Percentiles rank a stretch among this genome's conserved stretches.
Conservation (phyloP, 352 stramenopile genomes). For the Phytophthora kernoviae region DNA sequence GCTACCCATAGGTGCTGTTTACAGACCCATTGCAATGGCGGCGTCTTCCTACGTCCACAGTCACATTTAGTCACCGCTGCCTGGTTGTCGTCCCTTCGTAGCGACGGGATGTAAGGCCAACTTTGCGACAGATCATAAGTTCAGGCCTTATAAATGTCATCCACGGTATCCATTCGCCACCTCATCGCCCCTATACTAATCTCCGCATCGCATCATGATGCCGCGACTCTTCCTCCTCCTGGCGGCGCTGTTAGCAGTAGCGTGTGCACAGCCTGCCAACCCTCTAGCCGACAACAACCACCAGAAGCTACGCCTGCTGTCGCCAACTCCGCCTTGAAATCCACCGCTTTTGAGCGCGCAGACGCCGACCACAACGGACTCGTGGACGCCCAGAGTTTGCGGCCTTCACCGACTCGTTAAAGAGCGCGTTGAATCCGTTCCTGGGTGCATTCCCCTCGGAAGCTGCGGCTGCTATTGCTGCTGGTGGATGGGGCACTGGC, state of each 20-base stretch:
- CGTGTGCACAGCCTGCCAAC: not conserved
- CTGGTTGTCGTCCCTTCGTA: no score
- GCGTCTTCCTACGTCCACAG: no score
- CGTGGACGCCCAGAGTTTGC: conserved; percentile 68
- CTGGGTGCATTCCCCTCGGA: conserved; percentile 31
- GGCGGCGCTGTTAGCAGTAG: not conserved
- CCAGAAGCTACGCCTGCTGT: conserved; percentile 16
- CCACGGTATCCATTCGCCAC: no score
- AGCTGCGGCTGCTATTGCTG: conserved; percentile 13
- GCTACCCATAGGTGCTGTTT: no score
- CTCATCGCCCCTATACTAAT: no score
- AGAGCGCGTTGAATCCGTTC: conserved; percentile 59
- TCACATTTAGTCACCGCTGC: no score
- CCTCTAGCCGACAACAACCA: conserved; percentile 9
- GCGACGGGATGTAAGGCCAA: no score
- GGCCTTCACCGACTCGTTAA: conserved; percentile 58
- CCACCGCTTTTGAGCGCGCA: conserved; percentile 61
- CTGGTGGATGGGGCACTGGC: conserved; percentile 5
- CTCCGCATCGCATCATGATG: no score
- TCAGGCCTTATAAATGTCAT: no score
- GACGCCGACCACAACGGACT: conserved; percentile 77
- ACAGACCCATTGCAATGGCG: no score
- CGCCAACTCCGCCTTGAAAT: conserved; percentile 8
- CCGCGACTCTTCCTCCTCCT: not conserved
- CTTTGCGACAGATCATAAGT: no score